Percentiles rank a stretch among this genome's conserved stretches.
Evolutionary conservation across 352 stramenopile genomes (phyloP).

Genomic region (Phytopythium montanum): DNA sequence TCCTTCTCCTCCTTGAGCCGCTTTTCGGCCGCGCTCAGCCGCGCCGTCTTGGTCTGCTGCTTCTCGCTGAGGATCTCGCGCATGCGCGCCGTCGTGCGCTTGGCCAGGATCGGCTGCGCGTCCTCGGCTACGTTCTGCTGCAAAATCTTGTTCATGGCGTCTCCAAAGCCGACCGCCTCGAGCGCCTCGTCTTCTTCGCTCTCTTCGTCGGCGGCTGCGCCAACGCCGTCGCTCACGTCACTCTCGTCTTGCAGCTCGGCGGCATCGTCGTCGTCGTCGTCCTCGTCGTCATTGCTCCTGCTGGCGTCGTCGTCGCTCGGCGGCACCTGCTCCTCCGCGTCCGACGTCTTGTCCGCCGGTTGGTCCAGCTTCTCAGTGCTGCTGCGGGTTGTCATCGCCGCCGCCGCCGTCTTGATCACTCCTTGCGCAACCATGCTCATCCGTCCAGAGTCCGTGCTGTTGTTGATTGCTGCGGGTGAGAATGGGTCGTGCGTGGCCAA

Average conservation of each 20-base stretch:
- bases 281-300: slow-evolving; percentile 9
- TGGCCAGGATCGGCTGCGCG: slow-evolving; percentile 75
- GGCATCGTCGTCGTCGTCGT: slow-evolving; percentile 17
- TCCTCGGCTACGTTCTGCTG: slow-evolving; percentile 66
- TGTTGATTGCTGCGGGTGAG: too few species aligned
- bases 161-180: slow-evolving; percentile 77
- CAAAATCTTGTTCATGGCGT: slow-evolving; percentile 86
- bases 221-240: slow-evolving; percentile 13
- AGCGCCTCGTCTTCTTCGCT: slow-evolving; percentile 35
- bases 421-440: neutral
- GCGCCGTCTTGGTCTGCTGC: slow-evolving; percentile 58
- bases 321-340: slow-evolving; percentile 3
- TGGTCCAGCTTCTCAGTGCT: neutral
- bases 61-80: slow-evolving; percentile 79
- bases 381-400: too few species aligned
- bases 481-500: too few species aligned
- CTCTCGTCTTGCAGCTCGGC: slow-evolving; percentile 18
- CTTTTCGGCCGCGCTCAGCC: slow-evolving; percentile 70
- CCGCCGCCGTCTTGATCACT: neutral
- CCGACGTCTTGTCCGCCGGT: neutral
- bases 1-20: slow-evolving; percentile 73
- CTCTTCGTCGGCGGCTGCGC: neutral
- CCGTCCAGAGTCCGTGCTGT: too few species aligned
- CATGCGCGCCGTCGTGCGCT: slow-evolving; percentile 81
- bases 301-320: slow-evolving; percentile 1